Percentiles rank a stretch among this genome's conserved stretches.
These are phyloP conservation scores for Cladosporium austrohemisphaericum DNA, from an alignment of 2,329 filamentous ascomycete species.

Conservation along the genomic window DNA sequence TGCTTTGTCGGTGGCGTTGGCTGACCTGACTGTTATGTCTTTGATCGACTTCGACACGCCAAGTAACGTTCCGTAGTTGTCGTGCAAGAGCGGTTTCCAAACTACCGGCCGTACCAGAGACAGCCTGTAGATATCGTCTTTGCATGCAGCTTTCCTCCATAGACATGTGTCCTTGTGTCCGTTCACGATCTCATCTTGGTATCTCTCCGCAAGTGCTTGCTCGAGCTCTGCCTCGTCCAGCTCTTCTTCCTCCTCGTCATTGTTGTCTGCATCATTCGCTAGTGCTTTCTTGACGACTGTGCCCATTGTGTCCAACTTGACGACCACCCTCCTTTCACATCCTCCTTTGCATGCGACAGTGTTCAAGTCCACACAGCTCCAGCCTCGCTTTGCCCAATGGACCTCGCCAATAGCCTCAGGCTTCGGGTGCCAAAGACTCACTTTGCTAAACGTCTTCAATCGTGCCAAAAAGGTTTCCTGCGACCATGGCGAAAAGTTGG, in stretches of 20 bases:
- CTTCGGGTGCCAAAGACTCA: conserved; percentile 92
- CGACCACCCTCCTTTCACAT: conserved; percentile 78
- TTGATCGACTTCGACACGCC: conserved; percentile 27
- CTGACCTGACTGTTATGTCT: conserved; percentile 21
- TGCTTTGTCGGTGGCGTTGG: conserved; percentile 15
- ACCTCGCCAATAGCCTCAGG: conserved; percentile 81
- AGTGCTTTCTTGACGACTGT: conserved; percentile 6
- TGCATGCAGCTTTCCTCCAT: conserved; percentile 84
- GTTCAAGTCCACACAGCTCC: conserved; percentile 79
- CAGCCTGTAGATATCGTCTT: conserved; percentile 66
- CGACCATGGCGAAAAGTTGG: conserved; percentile 83
- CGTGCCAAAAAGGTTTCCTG: conserved; percentile 76
- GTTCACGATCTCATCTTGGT: conserved; percentile 66
- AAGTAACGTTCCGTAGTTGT: conserved; percentile 26
- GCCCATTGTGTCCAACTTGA: conserved; percentile 65
- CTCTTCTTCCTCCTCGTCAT: conserved; percentile 53
- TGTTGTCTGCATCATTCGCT: not conserved
- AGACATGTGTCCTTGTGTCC: conserved; percentile 78
- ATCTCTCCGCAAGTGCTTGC: conserved; percentile 70
- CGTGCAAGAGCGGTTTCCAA: conserved; percentile 33
- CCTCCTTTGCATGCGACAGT: conserved; percentile 76
- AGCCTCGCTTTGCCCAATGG: conserved; percentile 90
- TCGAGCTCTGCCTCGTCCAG: conserved; percentile 38
- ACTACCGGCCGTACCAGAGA: conserved; percentile 37
- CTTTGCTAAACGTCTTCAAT: conserved; percentile 82